phyloP scores from a whole-genome alignment of 345 rosid genomes.

The Syzygium oleosum region DNA sequence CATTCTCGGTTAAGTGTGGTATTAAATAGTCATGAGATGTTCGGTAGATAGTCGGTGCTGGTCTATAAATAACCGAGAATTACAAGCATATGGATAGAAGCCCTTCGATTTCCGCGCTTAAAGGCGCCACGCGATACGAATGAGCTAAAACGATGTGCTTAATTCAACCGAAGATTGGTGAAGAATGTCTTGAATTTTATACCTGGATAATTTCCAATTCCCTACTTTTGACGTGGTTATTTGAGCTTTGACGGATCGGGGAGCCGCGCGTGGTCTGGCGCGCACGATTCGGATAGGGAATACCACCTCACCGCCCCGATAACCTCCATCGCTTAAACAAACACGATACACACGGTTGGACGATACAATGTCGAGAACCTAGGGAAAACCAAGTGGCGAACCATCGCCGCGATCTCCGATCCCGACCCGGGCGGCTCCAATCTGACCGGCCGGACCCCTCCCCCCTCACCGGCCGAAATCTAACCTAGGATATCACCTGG shows the following conservation, averaged over 20 bases:
- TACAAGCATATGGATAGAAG: neutral
- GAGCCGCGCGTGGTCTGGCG: fast-evolving
- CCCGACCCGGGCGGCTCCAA: neutral
- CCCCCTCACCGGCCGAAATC: neutral
- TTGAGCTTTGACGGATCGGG: fast-evolving
- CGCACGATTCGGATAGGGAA: fast-evolving
- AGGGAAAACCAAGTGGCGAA: neutral
- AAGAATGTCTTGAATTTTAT: neutral
- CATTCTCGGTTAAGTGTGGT: neutral
- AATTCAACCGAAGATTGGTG: neutral
- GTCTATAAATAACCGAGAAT: neutral
- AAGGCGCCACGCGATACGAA: fast-evolving
- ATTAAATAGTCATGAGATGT: neutral
- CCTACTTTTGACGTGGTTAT: fast-evolving
- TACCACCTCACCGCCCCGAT: too few species aligned
- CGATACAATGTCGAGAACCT: neutral
- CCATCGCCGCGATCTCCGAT: too few species aligned
- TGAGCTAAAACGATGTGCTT: neutral
- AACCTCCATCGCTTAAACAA: neutral
- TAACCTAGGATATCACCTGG: neutral
- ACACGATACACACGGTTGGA: neutral
- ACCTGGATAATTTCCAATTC: fast-evolving
- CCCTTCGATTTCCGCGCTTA: fast-evolving
- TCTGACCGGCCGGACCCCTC: neutral
- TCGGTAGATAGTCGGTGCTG: neutral